A percentile compares a stretch with the other conserved stretches of the same genome.
phyloP scores from a whole-genome alignment of 768 basidiomycete species.

The Boletellus ananiceps region DNA sequence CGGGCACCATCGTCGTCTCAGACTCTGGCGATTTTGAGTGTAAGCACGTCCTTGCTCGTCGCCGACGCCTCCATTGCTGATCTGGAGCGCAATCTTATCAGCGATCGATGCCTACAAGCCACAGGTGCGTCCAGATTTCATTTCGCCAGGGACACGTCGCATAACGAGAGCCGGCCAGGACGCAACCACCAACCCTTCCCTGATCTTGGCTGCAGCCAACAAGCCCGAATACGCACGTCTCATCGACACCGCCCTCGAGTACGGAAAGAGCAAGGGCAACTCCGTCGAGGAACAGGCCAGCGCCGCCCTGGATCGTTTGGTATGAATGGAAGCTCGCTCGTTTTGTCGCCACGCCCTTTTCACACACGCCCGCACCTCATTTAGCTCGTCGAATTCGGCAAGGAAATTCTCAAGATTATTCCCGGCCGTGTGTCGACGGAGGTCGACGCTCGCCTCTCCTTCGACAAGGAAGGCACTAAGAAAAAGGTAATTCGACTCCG shows the following conservation, averaged over 20 bases:
- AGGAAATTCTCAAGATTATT: conserved; percentile 90
- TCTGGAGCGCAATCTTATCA: conserved; percentile 34
- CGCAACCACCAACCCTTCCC: conserved; percentile 96
- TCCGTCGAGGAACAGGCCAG: conserved; percentile 70
- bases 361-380: conserved; percentile 10
- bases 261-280: conserved; percentile 79
- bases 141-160: conserved; percentile 3
- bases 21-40: conserved; percentile 97
- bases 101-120: conserved; percentile 97
- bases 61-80: conserved; percentile 17
- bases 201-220: conserved; percentile 90
- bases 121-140: conserved; percentile 46
- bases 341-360: conserved; percentile 8
- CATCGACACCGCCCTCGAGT: conserved; percentile 69
- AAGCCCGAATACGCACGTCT: conserved; percentile 81
- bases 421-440: conserved; percentile 99
- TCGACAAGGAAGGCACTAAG: conserved; percentile 91
- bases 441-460: conserved; percentile 96
- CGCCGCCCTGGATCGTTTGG: conserved; percentile 84
- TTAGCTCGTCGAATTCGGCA: conserved; percentile 96
- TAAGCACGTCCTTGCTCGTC: conserved; percentile 21
- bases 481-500: conserved; percentile 53
- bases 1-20: conserved; percentile 94
- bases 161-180: conserved; percentile 48
- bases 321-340: conserved; percentile 37